These are phyloP conservation scores for Litchi chinensis DNA, from an alignment of 345 rosid species.

Conservation along the genomic window DNA sequence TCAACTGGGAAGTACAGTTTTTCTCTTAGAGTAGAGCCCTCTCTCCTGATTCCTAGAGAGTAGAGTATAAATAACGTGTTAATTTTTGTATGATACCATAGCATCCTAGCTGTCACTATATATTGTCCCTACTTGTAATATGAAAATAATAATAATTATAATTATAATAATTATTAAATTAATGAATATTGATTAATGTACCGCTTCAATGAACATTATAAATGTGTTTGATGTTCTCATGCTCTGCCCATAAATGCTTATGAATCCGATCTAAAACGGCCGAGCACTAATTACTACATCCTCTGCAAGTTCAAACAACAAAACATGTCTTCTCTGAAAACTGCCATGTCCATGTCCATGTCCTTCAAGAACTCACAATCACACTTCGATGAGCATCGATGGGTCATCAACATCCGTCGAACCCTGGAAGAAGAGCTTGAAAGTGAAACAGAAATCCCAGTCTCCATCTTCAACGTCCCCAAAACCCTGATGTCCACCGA, in stretches of 20 bases:
- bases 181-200: too few species aligned
- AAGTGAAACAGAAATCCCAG: slow-evolving; percentile 42
- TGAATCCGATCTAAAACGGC: background rate
- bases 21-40: too few species aligned
- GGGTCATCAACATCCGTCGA: slow-evolving; percentile 60
- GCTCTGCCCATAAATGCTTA: background rate
- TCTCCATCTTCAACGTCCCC: slow-evolving; percentile 69
- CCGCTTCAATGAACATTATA: too few species aligned
- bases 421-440: slow-evolving; percentile 62
- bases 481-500: slow-evolving; percentile 43
- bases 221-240: background rate
- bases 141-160: too few species aligned
- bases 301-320: background rate
- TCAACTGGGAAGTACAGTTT: too few species aligned
- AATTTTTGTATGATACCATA: too few species aligned
- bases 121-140: too few species aligned
- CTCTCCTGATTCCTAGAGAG: too few species aligned
- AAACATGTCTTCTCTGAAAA: slow-evolving; percentile 3
- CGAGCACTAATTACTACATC: background rate
- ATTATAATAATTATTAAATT: too few species aligned
- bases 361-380: slow-evolving; percentile 21
- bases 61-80: too few species aligned
- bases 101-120: too few species aligned
- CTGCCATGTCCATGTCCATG: slow-evolving; percentile 23
- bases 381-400: slow-evolving; percentile 55